Conservation (phyloP, 768 basidiomycete genomes). For the Lepiota brunneoincarnata region DNA sequence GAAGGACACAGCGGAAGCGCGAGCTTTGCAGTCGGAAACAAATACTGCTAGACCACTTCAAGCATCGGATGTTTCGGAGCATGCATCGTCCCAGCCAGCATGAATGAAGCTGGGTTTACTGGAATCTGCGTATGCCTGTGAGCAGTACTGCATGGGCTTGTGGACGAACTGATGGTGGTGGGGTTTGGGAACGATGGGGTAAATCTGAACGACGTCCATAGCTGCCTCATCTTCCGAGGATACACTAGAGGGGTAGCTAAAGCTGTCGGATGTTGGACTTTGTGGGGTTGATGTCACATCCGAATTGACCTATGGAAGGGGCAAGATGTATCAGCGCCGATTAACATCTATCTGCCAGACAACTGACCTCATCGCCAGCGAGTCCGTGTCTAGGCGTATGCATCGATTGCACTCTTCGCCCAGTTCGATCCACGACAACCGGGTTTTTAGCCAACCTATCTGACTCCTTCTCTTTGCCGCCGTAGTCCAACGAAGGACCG, state of each 20-base stretch:
- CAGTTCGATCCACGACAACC: background rate
- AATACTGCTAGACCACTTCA: slow-evolving; percentile 11
- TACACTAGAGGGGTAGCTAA: slow-evolving; percentile 17
- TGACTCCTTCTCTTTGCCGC: slow-evolving; percentile 1
- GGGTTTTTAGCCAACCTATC: background rate
- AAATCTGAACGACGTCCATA: slow-evolving; percentile 24
- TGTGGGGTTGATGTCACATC: background rate
- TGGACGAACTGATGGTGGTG: background rate
- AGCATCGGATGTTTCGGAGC: slow-evolving; percentile 35
- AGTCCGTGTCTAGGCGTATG: background rate
- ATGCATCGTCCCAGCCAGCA: slow-evolving; percentile 55
- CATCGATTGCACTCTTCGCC: slow-evolving; percentile 1
- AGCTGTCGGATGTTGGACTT: slow-evolving; percentile 4
- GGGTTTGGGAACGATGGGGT: slow-evolving; percentile 21
- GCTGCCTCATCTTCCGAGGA: slow-evolving; percentile 20
- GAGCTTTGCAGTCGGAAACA: background rate
- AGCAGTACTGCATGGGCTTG: slow-evolving; percentile 9
- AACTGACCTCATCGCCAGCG: slow-evolving; percentile 12
- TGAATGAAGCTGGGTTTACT: slow-evolving; percentile 49
- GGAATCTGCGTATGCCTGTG: slow-evolving; percentile 13
- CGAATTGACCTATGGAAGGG: slow-evolving; percentile 1
- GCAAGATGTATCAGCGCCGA: background rate
- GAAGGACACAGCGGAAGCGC: background rate
- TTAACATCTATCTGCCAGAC: background rate
- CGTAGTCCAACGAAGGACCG: background rate